Base-by-base conservation (phyloP, 345 rosid genomes). In the Rhodamnia argentea region DNA sequence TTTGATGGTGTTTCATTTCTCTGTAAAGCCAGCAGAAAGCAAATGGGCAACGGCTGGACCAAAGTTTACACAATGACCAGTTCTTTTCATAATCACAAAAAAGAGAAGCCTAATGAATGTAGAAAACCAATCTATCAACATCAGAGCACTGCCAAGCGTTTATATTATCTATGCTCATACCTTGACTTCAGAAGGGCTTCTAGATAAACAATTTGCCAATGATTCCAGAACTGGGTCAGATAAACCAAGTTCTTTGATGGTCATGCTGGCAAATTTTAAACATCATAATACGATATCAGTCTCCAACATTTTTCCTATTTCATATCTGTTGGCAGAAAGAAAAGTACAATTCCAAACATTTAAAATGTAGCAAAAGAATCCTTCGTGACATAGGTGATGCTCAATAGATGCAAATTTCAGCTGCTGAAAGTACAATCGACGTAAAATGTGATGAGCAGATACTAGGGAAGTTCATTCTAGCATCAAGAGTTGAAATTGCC, bases 1-100 rank as follows among this genome's bases (percentile, higher is more conserved):
- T 93, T 97, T 89, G 95, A 93, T 84, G 94, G 94, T 93, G 98
- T 94, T 93, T 96, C 98, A 97, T 95, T 94, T 94, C 95, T 94
- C 95, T 94, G 99, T 92, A 91, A 93, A 92, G 93, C 90, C 92
- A 92, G 92, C 95, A 96, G 83, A 93, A 91, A 88, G 93, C 86
- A 92, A 96, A 93, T 90, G 95, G 98, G 98, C 93, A 92, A 92
- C 90, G 83, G 95, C 96, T 94, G 95, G 96, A 94, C 95, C 95
- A 92, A 93, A 91, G 93, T 93, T 92, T 92, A 89, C 91, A 89
- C 92, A 55, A 92, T 91, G 92, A 92, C 94, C 93, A 90, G 90
- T 89, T 91, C 85, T 87, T 87, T 88, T 60, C 89, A 85, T 87
- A 74, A 85, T 57, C 56, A 88, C 83, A 75, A 83, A 81, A 51